Evolutionary conservation across 257 asterid genomes (phyloP).

Genomic region (Coffea canephora): DNA sequence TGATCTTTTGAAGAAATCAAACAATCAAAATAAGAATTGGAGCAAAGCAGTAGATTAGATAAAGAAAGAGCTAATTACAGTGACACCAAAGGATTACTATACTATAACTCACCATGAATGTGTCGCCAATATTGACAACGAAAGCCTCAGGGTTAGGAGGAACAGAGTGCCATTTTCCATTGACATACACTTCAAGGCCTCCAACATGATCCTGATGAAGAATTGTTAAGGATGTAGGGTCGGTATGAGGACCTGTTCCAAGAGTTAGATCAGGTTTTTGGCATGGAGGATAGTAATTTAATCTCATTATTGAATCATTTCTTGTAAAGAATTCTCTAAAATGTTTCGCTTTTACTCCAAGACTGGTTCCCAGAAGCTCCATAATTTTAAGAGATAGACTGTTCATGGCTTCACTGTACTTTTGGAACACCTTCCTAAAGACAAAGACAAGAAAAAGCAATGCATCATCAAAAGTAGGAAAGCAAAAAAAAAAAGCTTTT

Average conservation of each 20-base stretch:
- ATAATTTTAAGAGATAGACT: slow-evolving; percentile 44
- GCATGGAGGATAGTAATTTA: slow-evolving; percentile 69
- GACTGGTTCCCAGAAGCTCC: slow-evolving; percentile 66
- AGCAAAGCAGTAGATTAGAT: not conserved
- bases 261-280: slow-evolving; percentile 56
- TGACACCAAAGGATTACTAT: not conserved
- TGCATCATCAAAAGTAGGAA: not conserved
- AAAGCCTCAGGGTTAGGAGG: slow-evolving; percentile 61
- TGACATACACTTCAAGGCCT: slow-evolving; percentile 66
- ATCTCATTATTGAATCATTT: slow-evolving; percentile 73
- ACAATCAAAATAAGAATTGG: not conserved
- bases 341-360: slow-evolving; percentile 48
- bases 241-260: slow-evolving; percentile 90
- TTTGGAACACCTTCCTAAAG: slow-evolving; percentile 49
- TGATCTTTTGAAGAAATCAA: not conserved
- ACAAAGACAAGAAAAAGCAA: not conserved
- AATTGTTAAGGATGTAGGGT: slow-evolving; percentile 68
- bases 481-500: no score
- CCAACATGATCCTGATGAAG: slow-evolving; percentile 79
- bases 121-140: slow-evolving; percentile 85
- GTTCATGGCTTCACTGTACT: slow-evolving; percentile 69
- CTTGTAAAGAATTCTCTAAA: slow-evolving; percentile 62
- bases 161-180: slow-evolving; percentile 63
- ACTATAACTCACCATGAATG: slow-evolving; percentile 55
- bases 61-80: not conserved